Base-by-base conservation (phyloP, 768 basidiomycete genomes). In the Kwoniella dejecticola region DNA sequence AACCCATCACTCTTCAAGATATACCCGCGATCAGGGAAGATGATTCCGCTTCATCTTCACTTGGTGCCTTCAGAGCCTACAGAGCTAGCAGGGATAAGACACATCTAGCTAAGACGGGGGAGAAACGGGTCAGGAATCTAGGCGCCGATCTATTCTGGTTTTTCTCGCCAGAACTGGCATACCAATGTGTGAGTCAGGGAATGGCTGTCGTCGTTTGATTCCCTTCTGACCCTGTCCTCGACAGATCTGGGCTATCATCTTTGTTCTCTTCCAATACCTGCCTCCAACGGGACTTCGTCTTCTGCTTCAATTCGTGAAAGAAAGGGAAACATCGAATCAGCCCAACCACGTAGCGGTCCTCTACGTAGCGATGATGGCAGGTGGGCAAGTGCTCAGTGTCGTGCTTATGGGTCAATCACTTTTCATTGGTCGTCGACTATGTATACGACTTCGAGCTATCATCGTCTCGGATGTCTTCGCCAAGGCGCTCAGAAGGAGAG, bases 401-500 rank as follows among this genome's bases (percentile, higher is more conserved):
- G 29, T 77, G 13, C 66, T 70, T 0, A 66, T 68, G 23, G 73
- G 70, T 23, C 79, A 80, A 63, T 66, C 72, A 0, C 69, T 82
- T 11, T 74, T 69, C 61, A 69, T 80, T 33, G 81, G 81, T 24
- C 68, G 81, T 26, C 64, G 74, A 42, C 52, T 81, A 24, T 79
- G 79, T 40, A 70, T 80, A 30, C 67, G 77, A 7, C 47, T 75
- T 27, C 69, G 80, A 36, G 67, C 78, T 1, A 76, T 82, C 62
- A 77, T 82, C 65, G 69, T 80, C 57, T 61, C 77, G 15, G 81
- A 82, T 45, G 72, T 80, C 6, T 80, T 80, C 63, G 72, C 79
- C 38, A 81, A 81, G 62, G 79, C 80, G 0, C 72, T 81, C 0
- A 74, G 80, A 21, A 63, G 81, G 19, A 74, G 77, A 29, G 80